Evolutionary conservation across 2,329 filamentous ascomycete genomes (phyloP), one percentile per base, ranked within the genome.

Genomic region (Colletotrichum sp.): DNA sequence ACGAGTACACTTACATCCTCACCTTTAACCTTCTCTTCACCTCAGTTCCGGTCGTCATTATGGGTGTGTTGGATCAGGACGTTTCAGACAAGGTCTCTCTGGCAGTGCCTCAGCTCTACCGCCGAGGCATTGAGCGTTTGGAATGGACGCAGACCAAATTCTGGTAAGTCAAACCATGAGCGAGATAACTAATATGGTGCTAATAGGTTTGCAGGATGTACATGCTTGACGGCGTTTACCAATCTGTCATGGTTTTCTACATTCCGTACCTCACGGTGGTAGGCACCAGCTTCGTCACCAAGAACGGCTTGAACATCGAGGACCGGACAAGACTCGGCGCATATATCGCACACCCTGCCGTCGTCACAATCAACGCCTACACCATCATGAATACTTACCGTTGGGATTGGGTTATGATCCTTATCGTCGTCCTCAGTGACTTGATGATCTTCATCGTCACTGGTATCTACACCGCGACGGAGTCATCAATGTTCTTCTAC

Each of bases 71-170:
- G 77, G 97, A 99, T 81, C 97, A 99, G 86, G 97, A 99, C 83
- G 96, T 99, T 62, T 95, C 95, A 78, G 97, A 98, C 84, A 94
- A 93, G 81, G 95, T 99, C 34, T 98, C 97, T 10, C 88, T 99
- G 77, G 96, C 95, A 69, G 96, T 99, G 64, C 97, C 97, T 58
- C 95, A 99, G 83, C 91, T 99, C 38, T 99, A 99, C 84, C 94
- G 96, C 78, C 92, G 96, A 77, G 97, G 97, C 80, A 99, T 99
- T 80, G 96, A 98, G 87, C 93, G 96, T 76, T 91, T 95, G 83
- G 97, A 99, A 87, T 99, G 97, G 97, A 98, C 96, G 6, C 95
- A 98, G 84, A 88, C 87, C 68, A 99, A 99, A 86, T 99, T 99
- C 84, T 99, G 97, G 97, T 98, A 90, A 84, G 92, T 87, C 58